Percentiles rank a stretch among this genome's conserved stretches.
phyloP scores from a whole-genome alignment of 2,329 filamentous ascomycete genomes.

The Gaeumannomyces tritici region DNA sequence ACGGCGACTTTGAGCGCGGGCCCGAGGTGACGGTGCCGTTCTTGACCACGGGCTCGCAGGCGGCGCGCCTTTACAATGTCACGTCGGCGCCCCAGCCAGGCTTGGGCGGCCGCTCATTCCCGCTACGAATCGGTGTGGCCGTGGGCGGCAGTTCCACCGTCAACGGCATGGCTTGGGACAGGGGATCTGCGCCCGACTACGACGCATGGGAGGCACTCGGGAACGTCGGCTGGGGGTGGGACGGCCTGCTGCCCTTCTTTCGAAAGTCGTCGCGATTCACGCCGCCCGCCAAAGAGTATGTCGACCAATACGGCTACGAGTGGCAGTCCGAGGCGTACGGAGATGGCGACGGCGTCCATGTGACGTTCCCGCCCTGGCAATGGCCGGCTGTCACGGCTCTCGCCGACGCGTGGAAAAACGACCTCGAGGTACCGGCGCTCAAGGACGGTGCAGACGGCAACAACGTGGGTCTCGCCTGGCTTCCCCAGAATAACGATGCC shows the following conservation, averaged over 20 bases:
- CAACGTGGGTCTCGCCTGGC: slow-evolving; percentile 23
- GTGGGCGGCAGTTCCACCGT: slow-evolving; percentile 53
- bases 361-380: slow-evolving; percentile 7
- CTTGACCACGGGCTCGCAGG: not conserved
- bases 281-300: not conserved
- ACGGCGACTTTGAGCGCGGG: slow-evolving; percentile 12
- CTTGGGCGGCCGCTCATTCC: slow-evolving; percentile 26
- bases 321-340: slow-evolving; percentile 3
- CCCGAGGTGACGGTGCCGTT: slow-evolving; percentile 1
- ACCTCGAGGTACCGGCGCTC: slow-evolving; percentile 1
- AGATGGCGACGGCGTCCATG: slow-evolving; percentile 1
- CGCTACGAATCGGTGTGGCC: slow-evolving; percentile 23
- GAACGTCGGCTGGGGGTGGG: slow-evolving; percentile 47
- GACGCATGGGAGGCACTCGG: slow-evolving; percentile 47
- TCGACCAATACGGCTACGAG: slow-evolving; percentile 3
- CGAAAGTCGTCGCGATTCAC: slow-evolving; percentile 8
- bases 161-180: slow-evolving; percentile 44
- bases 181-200: slow-evolving; percentile 34
- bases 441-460: slow-evolving; percentile 16
- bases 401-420: not conserved
- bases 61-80: not conserved
- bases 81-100: slow-evolving; percentile 20
- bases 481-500: slow-evolving; percentile 26
- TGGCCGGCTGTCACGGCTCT: slow-evolving; percentile 5
- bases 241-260: slow-evolving; percentile 11